Evolutionary conservation across 495 filamentous ascomycete species (phyloP).

Genomic region (Chaetomium fimeti): DNA sequence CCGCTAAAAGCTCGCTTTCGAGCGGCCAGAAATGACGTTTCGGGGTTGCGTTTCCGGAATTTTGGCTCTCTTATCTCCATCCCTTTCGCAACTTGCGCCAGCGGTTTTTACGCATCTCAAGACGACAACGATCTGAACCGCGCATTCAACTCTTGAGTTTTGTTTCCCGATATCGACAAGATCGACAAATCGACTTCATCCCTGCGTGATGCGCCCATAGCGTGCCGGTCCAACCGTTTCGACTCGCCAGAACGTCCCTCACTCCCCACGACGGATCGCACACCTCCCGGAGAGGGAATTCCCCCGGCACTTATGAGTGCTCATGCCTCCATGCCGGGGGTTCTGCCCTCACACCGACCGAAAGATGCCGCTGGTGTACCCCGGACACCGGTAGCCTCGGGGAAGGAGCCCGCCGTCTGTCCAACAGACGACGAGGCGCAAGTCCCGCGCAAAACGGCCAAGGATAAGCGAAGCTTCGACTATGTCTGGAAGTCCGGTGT

Average conservation of each 20-base stretch:
- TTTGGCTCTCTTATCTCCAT: slow-evolving; percentile 12
- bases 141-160: not conserved
- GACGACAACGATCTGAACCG: not conserved
- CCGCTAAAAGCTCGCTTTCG: slow-evolving; percentile 3
- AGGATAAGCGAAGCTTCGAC: slow-evolving; percentile 70
- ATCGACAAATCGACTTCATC: not conserved
- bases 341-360: slow-evolving; percentile 40
- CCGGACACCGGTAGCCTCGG: slow-evolving; percentile 22
- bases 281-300: slow-evolving; percentile 41
- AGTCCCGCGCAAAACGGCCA: slow-evolving; percentile 35
- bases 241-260: slow-evolving; percentile 5
- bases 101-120: not conserved
- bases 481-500: slow-evolving; percentile 79
- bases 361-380: slow-evolving; percentile 35
- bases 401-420: slow-evolving; percentile 34
- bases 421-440: slow-evolving; percentile 43
- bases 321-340: slow-evolving; percentile 49
- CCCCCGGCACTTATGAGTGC: slow-evolving; percentile 47
- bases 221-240: slow-evolving; percentile 3
- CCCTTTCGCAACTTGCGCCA: not conserved
- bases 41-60: slow-evolving; percentile 27
- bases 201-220: slow-evolving; percentile 26
- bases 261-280: slow-evolving; percentile 26
- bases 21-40: slow-evolving; percentile 32
- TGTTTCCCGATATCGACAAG: not conserved